Evolutionary conservation across 768 basidiomycete genomes (phyloP).

Genomic region (Boletus patriciae): DNA sequence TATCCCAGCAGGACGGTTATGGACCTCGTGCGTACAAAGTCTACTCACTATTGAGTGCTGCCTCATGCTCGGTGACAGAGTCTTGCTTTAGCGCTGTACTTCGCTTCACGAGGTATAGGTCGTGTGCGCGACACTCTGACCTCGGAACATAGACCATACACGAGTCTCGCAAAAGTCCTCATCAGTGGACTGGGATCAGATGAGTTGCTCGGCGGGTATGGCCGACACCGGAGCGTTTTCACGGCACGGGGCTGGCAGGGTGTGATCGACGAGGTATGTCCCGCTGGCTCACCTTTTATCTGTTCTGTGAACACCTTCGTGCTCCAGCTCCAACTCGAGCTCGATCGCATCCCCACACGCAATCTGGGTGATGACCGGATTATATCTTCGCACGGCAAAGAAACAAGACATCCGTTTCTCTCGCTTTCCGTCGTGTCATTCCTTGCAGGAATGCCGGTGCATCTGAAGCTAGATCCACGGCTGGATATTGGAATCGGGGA

Average conservation of each 20-base stretch:
- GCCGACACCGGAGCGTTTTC: constrained; percentile 81
- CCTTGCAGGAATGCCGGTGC: constrained; percentile 75
- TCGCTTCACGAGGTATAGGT: constrained; percentile 83
- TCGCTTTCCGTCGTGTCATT: constrained; percentile 77
- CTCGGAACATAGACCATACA: constrained; percentile 48
- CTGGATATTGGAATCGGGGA: constrained; percentile 80
- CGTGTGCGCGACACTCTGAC: constrained; percentile 42
- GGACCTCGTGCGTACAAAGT: constrained; percentile 69
- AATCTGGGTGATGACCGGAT: constrained; percentile 97
- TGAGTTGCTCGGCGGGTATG: constrained; percentile 92
- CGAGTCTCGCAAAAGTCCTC: constrained; percentile 75
- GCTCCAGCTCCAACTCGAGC: constrained; percentile 80
- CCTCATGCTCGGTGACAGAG: constrained; percentile 52
- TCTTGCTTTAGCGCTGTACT: constrained; percentile 88
- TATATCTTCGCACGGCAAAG: constrained; percentile 88
- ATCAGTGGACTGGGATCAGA: constrained; percentile 94
- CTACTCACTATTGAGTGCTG: neutral
- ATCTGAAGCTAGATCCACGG: constrained; percentile 79
- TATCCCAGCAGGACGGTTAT: constrained; percentile 79
- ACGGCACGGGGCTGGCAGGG: constrained; percentile 66
- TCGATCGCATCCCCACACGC: constrained; percentile 81
- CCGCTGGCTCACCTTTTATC: neutral
- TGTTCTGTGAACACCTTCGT: neutral
- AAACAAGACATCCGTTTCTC: constrained; percentile 89
- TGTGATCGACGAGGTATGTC: constrained; percentile 73